A percentile compares a stretch with the other conserved stretches of the same genome.
Evolutionary conservation across 2,329 filamentous ascomycete genomes (phyloP).

Genomic region (Penicillium griseofulvum): DNA sequence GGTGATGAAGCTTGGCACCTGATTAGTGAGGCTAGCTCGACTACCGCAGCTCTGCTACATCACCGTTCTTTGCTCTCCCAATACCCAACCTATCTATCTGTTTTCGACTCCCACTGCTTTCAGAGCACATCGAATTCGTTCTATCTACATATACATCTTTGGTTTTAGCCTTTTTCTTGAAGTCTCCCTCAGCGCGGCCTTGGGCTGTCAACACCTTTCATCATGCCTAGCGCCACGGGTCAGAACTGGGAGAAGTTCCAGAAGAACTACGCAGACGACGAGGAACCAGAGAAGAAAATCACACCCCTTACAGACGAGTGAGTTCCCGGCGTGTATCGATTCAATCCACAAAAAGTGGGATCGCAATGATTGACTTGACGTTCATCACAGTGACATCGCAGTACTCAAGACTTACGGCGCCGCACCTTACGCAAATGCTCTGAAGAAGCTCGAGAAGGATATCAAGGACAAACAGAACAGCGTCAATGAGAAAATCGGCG

Average conservation of each 20-base stretch:
- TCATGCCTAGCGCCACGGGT: slow-evolving; percentile 90
- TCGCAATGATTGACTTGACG: slow-evolving; percentile 35
- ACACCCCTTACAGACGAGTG: slow-evolving; percentile 95
- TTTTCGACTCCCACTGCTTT: slow-evolving; percentile 9
- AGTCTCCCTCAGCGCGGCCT: slow-evolving; percentile 17
- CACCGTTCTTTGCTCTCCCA: slow-evolving; percentile 19
- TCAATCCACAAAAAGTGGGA: background rate
- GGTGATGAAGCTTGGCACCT: slow-evolving; percentile 41
- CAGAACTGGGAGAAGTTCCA: slow-evolving; percentile 97
- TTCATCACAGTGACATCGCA: slow-evolving; percentile 78
- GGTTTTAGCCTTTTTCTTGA: slow-evolving; percentile 4
- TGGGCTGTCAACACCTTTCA: slow-evolving; percentile 37
- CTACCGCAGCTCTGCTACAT: slow-evolving; percentile 36
- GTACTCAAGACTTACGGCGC: slow-evolving; percentile 98
- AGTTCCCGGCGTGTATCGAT: slow-evolving; percentile 35
- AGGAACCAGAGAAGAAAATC: slow-evolving; percentile 99
- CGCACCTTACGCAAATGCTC: slow-evolving; percentile 85
- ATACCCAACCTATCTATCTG: slow-evolving; percentile 23
- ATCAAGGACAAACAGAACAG: slow-evolving; percentile 99
- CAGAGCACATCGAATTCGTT: background rate
- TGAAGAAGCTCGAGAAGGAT: slow-evolving; percentile 98
- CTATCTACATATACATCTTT: slow-evolving; percentile 1
- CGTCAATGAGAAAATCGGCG: slow-evolving; percentile 96
- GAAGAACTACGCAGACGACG: slow-evolving; percentile 95
- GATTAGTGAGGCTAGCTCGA: slow-evolving; percentile 40